Conservation (phyloP, 495 filamentous ascomycete genomes). For the Neurospora terricola region DNA sequence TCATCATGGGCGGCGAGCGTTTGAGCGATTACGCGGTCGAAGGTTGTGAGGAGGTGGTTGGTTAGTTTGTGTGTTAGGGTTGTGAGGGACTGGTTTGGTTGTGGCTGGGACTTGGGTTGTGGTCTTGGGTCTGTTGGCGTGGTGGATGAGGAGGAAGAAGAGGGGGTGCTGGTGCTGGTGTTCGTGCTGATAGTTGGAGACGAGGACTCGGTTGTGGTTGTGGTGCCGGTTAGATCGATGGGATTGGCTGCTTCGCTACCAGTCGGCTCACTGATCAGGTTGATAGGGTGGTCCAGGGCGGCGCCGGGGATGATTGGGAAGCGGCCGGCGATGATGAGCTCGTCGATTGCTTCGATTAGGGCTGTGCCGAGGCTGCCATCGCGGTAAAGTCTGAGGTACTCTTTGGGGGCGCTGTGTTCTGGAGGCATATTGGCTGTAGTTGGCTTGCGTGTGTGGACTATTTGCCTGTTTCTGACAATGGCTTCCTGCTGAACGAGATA, state of each 20-base stretch:
- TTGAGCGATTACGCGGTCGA: neutral
- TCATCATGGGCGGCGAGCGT: neutral
- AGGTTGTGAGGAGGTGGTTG: neutral
- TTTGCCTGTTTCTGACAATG: neutral
- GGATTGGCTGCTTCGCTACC: neutral
- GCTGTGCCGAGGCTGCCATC: neutral
- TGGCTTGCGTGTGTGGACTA: neutral
- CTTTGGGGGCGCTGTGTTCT: neutral
- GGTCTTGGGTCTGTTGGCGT: neutral
- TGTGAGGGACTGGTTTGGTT: neutral
- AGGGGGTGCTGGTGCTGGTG: neutral
- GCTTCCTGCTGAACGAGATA: neutral
- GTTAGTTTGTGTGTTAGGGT: neutral
- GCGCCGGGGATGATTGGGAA: neutral
- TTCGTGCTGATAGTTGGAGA: neutral
- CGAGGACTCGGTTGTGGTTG: neutral
- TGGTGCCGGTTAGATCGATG: neutral
- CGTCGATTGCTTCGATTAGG: constrained; percentile 1
- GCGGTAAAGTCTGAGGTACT: neutral
- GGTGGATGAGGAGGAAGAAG: neutral
- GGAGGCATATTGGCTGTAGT: neutral
- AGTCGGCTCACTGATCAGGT: neutral
- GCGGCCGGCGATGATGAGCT: neutral
- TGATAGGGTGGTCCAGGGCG: neutral
- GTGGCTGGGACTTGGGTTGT: neutral